phyloP scores from a whole-genome alignment of 257 asterid genomes.

The Nicotiana knightiana region DNA sequence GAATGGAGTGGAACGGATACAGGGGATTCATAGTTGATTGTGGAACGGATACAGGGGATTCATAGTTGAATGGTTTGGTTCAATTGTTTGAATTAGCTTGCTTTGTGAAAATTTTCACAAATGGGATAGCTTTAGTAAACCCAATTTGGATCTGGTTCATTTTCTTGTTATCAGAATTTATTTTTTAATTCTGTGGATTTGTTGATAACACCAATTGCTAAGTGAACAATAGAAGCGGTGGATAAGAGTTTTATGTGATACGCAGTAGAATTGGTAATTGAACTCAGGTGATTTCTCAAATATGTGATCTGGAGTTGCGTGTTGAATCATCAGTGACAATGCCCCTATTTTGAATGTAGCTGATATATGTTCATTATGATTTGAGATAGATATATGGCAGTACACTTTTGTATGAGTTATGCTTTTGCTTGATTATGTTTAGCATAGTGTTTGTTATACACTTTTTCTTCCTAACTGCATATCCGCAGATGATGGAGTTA shows the following conservation, averaged over 20 bases:
- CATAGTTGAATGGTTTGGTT: not conserved
- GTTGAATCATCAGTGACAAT: not conserved
- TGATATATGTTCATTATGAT: not conserved
- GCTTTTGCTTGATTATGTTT: not conserved
- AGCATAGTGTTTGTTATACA: not conserved
- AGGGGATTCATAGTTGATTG: not conserved
- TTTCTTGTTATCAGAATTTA: not conserved
- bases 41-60: not conserved
- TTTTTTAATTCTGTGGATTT: not conserved
- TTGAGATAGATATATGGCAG: not conserved
- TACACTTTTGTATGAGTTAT: not conserved
- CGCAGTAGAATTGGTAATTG: too few relatives aligned
- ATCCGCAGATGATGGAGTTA: constrained; percentile 61
- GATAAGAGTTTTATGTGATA: not conserved
- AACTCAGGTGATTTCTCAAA: too few relatives aligned
- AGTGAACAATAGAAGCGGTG: not conserved
- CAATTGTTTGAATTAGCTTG: not conserved
- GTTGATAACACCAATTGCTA: not conserved
- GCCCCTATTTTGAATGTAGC: not conserved
- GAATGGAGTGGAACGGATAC: not conserved
- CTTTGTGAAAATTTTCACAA: not conserved
- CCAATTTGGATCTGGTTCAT: not conserved
- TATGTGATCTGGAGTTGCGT: not conserved
- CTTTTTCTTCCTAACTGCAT: not conserved
- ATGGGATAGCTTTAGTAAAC: not conserved